Evolutionary conservation across 257 asterid genomes (phyloP).

Genomic region (Solanum paucissectum): DNA sequence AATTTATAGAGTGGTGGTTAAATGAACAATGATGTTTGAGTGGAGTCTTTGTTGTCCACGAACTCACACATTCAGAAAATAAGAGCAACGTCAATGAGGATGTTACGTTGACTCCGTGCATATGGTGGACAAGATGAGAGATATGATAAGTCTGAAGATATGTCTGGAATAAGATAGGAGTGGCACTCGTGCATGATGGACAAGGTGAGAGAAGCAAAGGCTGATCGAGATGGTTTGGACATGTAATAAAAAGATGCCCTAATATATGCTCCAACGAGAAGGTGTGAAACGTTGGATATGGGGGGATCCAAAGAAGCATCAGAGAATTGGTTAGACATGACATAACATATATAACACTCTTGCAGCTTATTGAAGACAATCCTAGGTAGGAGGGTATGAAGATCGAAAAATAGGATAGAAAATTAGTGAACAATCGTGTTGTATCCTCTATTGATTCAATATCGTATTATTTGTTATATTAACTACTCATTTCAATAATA

Average conservation of each 20-base stretch:
- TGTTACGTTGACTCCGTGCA: neutral
- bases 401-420: accelerated
- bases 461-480: neutral
- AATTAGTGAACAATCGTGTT: neutral
- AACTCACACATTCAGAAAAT: neutral
- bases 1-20: neutral
- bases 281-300: neutral
- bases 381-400: neutral
- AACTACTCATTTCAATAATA: neutral
- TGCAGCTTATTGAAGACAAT: neutral
- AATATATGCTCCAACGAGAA: neutral
- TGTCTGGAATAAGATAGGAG: too few relatives aligned
- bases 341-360: neutral
- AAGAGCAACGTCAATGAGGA: neutral
- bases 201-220: neutral
- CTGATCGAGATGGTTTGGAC: neutral
- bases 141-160: neutral
- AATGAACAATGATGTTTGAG: neutral
- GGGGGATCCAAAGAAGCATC: neutral
- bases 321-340: neutral
- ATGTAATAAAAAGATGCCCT: neutral
- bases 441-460: neutral
- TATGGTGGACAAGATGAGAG: neutral
- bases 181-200: neutral
- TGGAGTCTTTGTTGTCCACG: neutral